These are phyloP conservation scores for Alternaria sp. DNA, from an alignment of 2,329 filamentous ascomycete species.

Conservation along the genomic window DNA sequence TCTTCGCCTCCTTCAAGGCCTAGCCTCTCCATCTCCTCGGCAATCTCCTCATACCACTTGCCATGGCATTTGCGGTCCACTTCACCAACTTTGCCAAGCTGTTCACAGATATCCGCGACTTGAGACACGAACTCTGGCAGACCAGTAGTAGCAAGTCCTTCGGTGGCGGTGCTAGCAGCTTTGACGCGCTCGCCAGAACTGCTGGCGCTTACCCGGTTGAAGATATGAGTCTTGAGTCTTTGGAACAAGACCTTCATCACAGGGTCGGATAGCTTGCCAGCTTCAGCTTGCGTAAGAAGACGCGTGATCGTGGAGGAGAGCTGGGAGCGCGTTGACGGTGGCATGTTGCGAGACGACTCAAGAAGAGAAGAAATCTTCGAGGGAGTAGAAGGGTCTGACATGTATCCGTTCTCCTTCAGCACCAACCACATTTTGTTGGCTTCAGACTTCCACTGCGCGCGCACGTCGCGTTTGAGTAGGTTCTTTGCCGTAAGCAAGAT, in stretches of 20 bases:
- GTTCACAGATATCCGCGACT: constrained; percentile 73
- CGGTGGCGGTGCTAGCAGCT: constrained; percentile 72
- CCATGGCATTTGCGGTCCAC: constrained; percentile 75
- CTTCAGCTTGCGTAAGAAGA: constrained; percentile 63
- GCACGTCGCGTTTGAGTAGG: constrained; percentile 80
- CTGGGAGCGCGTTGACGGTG: constrained; percentile 55
- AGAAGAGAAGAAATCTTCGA: constrained; percentile 58
- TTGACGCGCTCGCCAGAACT: constrained; percentile 75
- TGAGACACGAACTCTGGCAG: constrained; percentile 76
- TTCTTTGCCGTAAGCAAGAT: constrained; percentile 84
- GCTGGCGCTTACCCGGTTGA: constrained; percentile 69
- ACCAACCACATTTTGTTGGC: constrained; percentile 74
- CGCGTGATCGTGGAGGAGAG: constrained; percentile 54
- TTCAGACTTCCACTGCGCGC: constrained; percentile 78
- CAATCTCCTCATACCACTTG: constrained; percentile 74
- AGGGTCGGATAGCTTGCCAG: constrained; percentile 64
- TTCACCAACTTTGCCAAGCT: constrained; percentile 69
- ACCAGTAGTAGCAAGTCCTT: constrained; percentile 73
- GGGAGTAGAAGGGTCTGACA: constrained; percentile 60
- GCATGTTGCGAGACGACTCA: constrained; percentile 61
- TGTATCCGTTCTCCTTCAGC: constrained; percentile 68
- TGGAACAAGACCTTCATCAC: constrained; percentile 73
- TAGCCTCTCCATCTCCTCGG: constrained; percentile 60
- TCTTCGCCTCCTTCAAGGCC: constrained; percentile 44
- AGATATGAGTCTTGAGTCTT: constrained; percentile 71